These are phyloP conservation scores for Cyberlindnera japonica DNA, from an alignment of 805 yeast species.

Conservation along the genomic window DNA sequence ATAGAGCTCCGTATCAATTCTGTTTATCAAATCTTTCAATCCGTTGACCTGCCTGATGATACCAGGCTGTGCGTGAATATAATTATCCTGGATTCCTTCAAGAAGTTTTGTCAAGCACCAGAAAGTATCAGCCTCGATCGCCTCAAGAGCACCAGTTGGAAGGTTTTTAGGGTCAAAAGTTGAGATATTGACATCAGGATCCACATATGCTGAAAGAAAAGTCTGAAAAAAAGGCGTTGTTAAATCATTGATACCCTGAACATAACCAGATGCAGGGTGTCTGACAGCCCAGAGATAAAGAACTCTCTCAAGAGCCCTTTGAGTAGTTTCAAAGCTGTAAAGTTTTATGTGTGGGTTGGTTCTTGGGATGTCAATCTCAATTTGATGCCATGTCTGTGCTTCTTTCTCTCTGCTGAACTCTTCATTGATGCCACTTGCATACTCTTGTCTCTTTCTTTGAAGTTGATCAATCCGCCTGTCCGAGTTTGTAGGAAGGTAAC, in stretches of 20 bases:
- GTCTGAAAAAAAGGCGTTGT: conserved; percentile 92
- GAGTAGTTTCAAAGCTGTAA: conserved; percentile 67
- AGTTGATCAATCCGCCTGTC: conserved; percentile 68
- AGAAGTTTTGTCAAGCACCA: conserved; percentile 92
- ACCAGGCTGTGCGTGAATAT: conserved; percentile 98
- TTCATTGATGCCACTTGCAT: conserved; percentile 67
- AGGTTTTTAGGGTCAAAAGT: conserved; percentile 58
- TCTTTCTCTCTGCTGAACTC: conserved; percentile 59
- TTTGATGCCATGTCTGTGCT: conserved; percentile 89
- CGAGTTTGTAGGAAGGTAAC: conserved; percentile 84
- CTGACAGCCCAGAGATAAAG: conserved; percentile 92
- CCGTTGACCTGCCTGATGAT: conserved; percentile 87
- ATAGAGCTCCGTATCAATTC: conserved; percentile 73
- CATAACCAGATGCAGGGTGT: conserved; percentile 97
- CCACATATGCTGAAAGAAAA: conserved; percentile 66
- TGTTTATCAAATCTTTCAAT: conserved; percentile 66
- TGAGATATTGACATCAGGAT: conserved; percentile 44
- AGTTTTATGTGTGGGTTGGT: conserved; percentile 83
- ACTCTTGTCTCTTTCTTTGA: conserved; percentile 80
- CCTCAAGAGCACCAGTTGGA: conserved; percentile 55
- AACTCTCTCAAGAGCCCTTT: conserved; percentile 73
- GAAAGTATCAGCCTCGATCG: conserved; percentile 91
- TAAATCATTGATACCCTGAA: conserved; percentile 94
- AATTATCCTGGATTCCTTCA: conserved; percentile 95
- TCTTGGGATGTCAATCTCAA: conserved; percentile 89